Base-by-base conservation (phyloP, 2,329 filamentous ascomycete genomes). In the Fusarium nanum region DNA sequence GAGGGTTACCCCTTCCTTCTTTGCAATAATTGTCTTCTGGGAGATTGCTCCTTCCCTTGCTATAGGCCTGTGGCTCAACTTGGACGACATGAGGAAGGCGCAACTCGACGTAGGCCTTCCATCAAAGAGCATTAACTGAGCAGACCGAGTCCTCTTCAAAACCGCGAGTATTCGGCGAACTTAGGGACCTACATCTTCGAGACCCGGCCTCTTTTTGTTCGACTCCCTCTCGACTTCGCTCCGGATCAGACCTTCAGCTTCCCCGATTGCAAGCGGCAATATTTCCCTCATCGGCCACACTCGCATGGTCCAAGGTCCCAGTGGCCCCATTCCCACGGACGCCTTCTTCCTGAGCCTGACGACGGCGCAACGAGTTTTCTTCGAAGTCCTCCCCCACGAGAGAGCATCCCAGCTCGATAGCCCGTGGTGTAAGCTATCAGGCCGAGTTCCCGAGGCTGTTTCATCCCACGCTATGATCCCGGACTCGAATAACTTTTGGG, bases 271-370 rank as follows among this genome's bases (percentile, higher is more conserved):
- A 34, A 10, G 27, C 52, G n/a, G 46, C 47, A 53, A 20, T 41
- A 72, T 71, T 73, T 72, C 32, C 70, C 63, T 69, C 70, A 68
- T 40, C 41, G 52, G 46, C 42, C 28, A 41, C 55, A 42, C 28
- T 54, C 57, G 32, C 60, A 68, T 53, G 60, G 56, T 30, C 10
- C 64, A 57, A 22, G 53, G 27, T 50, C 50, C 64, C 46, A 34
- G 52, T 73, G 53, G 57, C 30, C 70, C 72, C 73, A 67, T 72
- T 53, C 60, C 22, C 56, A 57, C 58, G 59, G 66, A 60, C 57
- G 23, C 45, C 28, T 60, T 61, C 12, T 42, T 55, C 49, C 34
- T 62, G 28, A 58, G 45, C 61, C 60, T 65, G 54, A 59, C 55
- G 60, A 72, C 49, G 50, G 62, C 59, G 27, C 42, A 57, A 42